Evolutionary conservation across 1,139 yeast species (phyloP).

Genomic region (Candida glucosophila): DNA sequence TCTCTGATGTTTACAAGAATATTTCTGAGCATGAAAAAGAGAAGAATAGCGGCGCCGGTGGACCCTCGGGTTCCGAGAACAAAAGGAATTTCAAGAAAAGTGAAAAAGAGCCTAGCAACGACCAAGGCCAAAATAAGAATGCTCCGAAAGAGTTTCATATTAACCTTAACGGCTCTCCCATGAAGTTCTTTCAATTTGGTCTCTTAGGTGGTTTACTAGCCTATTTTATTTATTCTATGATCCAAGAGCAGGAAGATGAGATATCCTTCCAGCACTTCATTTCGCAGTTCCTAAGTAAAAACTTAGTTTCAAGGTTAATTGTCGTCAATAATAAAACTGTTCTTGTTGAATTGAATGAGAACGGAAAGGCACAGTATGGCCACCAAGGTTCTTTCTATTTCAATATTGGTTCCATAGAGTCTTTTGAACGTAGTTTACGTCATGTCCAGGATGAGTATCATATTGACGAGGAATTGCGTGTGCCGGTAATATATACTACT

Average conservation of each 20-base stretch:
- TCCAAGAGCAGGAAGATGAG: conserved; percentile 19
- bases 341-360: conserved; percentile 29
- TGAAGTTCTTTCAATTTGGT: conserved; percentile 24
- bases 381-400: conserved; percentile 31
- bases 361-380: conserved; percentile 22
- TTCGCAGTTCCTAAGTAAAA: conserved; percentile 30
- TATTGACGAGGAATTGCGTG: conserved; percentile 54
- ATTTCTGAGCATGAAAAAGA: conserved; percentile 9
- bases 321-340: conserved; percentile 35
- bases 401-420: conserved; percentile 84
- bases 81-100: conserved; percentile 4
- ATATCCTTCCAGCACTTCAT: conserved; percentile 39
- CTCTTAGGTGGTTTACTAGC: conserved; percentile 18
- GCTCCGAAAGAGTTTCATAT: conserved; percentile 16
- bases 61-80: conserved; percentile 6
- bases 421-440: conserved; percentile 80
- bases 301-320: conserved; percentile 25
- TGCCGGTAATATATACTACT: conserved; percentile 76
- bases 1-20: no score
- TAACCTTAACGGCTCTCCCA: conserved; percentile 17
- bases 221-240: conserved; percentile 10
- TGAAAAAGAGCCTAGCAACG: conserved; percentile 6
- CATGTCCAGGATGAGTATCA: conserved; percentile 63
- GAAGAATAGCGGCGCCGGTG: conserved; percentile 5
- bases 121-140: conserved; percentile 6